Percentiles rank a stretch among this genome's conserved stretches.
Evolutionary conservation across 768 basidiomycete species (phyloP).

Genomic region (Amanita brunnescens): DNA sequence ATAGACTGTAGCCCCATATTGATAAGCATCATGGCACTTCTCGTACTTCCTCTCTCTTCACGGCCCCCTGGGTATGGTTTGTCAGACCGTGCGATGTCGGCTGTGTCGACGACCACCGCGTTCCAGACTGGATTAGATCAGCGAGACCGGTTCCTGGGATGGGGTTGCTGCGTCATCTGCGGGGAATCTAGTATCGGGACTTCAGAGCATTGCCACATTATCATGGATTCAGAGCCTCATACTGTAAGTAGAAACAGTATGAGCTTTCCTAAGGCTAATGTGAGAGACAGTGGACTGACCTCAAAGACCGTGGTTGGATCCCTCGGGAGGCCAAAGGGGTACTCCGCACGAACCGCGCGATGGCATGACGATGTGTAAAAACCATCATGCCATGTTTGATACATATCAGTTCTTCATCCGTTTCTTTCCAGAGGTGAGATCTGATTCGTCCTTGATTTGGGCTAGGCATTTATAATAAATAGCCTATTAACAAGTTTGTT

Average conservation of each 20-base stretch:
- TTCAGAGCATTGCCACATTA: slow-evolving; percentile 1
- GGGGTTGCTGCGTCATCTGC: background rate
- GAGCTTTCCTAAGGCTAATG: background rate
- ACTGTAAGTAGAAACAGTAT: slow-evolving; percentile 1
- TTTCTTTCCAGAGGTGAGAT: background rate
- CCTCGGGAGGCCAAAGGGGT: background rate
- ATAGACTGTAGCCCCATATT: too few relatives aligned
- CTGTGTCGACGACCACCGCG: background rate
- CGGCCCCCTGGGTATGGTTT: slow-evolving; percentile 1
- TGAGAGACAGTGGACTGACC: slow-evolving; percentile 2
- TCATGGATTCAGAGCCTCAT: background rate
- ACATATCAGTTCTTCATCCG: background rate
- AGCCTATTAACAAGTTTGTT: slow-evolving; percentile 18
- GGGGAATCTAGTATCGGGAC: background rate
- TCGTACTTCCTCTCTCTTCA: too few relatives aligned
- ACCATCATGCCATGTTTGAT: background rate
- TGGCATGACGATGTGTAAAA: background rate
- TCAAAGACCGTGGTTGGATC: background rate
- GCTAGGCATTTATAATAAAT: slow-evolving; percentile 12
- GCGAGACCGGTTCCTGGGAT: slow-evolving; percentile 1
- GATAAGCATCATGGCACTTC: too few relatives aligned
- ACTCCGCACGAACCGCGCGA: background rate
- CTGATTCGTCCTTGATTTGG: slow-evolving; percentile 2
- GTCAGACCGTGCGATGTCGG: background rate
- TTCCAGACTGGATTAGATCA: slow-evolving; percentile 4